Evolutionary conservation across 2,329 filamentous ascomycete genomes (phyloP).

Genomic region (Penicillium sp.): DNA sequence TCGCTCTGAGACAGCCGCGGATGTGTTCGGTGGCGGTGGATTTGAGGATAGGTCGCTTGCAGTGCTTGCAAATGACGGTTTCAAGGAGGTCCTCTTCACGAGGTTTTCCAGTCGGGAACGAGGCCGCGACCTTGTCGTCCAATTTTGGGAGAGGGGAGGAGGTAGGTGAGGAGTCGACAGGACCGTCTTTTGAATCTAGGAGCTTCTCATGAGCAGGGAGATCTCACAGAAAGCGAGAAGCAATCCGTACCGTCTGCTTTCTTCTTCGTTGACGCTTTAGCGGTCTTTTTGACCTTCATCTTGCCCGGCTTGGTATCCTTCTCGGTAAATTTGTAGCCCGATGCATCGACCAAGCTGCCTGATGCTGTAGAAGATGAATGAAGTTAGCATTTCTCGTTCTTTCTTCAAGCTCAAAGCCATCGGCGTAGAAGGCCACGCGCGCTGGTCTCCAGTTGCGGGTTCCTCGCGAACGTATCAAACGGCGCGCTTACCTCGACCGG

Average conservation of each 20-base stretch:
- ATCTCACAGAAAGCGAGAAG: background rate
- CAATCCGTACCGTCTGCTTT: slow-evolving; percentile 38
- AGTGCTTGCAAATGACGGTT: slow-evolving; percentile 86
- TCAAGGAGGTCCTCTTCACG: slow-evolving; percentile 81
- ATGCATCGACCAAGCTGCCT: slow-evolving; percentile 49
- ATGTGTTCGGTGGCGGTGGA: slow-evolving; percentile 78
- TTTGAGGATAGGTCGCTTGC: slow-evolving; percentile 83
- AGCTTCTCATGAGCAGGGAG: background rate
- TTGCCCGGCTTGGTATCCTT: slow-evolving; percentile 50
- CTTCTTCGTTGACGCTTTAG: slow-evolving; percentile 40
- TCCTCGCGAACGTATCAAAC: slow-evolving; percentile 7
- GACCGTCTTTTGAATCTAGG: slow-evolving; percentile 33
- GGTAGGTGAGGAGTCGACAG: slow-evolving; percentile 37
- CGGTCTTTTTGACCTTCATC: slow-evolving; percentile 49
- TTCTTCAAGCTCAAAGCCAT: background rate
- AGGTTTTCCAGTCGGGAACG: slow-evolving; percentile 79
- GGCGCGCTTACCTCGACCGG: slow-evolving; percentile 38
- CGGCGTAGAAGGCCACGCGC: slow-evolving; percentile 1
- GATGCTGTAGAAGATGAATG: slow-evolving; percentile 19
- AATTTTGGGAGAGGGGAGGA: slow-evolving; percentile 59
- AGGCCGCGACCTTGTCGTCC: slow-evolving; percentile 74
- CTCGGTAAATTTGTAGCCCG: slow-evolving; percentile 51
- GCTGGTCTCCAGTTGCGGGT: slow-evolving; percentile 6
- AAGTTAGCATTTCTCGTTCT: slow-evolving; percentile 12
- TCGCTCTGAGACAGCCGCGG: slow-evolving; percentile 78